Evolutionary conservation across 2,329 filamentous ascomycete species (phyloP), one percentile per base, ranked within the genome.

Genomic region (Balansia obtecta): DNA sequence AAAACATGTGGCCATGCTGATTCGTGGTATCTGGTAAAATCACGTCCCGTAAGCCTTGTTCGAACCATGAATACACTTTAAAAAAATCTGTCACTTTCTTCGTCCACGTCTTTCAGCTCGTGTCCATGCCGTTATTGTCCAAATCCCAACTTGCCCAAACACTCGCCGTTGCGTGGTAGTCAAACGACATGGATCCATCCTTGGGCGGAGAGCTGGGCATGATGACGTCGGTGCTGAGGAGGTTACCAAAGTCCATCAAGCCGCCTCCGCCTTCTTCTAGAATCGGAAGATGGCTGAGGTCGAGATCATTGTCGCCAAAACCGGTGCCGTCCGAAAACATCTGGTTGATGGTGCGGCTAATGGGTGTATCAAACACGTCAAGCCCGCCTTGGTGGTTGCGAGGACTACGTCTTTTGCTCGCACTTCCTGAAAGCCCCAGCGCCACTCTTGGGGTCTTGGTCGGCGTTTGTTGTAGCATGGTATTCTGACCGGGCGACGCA

Each of bases 281-380:
- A n/a, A 64, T 57, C 4, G 67, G 67, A 33, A 75, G 54, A 51
- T 54, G 63, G 48, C 60, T 62, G 30, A 76, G 60, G 50, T 76
- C 73, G 11, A 77, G 56, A 40, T 74, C 70, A 27, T 69, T 51
- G 63, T 68, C 37, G 60, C 67, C 58, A 57, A 77, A 73, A 42
- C 71, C 62, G 50, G 73, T 70, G 10, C 69, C 70, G 53, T 83
- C 77, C 8, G 76, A 81, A 18, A 86, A 70, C 53, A 87, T 70
- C 57, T 84, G 76, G 55, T 76, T 78, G 37, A 88, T 72, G 20
- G 81, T 78, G 38, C 76, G 72, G 2, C 79, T 80, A 58, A 84
- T 76, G 0, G 82, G 81, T 6, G 80, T 80, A 50, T 74, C 71
- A 45, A 71, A 68, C 3, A 68, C 54, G 45, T 68, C 65, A 44